Conservation (phyloP, 805 yeast species). For the Ogataea siamensis region DNA sequence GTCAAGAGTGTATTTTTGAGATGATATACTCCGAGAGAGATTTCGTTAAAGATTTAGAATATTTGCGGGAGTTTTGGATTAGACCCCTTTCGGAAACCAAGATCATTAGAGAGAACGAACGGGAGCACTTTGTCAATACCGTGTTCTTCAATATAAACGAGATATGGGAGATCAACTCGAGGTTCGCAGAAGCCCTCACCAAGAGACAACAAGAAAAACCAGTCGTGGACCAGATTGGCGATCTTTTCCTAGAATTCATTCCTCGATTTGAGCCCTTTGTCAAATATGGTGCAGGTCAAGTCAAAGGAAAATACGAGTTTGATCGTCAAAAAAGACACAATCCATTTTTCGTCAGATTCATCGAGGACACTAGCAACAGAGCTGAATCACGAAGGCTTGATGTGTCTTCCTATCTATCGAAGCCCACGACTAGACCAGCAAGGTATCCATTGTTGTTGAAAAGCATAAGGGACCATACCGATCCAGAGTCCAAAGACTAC, state of each 20-base stretch:
- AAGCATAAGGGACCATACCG: slow-evolving; percentile 80
- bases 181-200: slow-evolving; percentile 85
- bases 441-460: slow-evolving; percentile 83
- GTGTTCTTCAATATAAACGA: slow-evolving; percentile 91
- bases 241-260: slow-evolving; percentile 77
- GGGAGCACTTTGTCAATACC: slow-evolving; percentile 87
- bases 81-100: slow-evolving; percentile 84
- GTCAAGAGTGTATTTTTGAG: slow-evolving; percentile 95
- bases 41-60: slow-evolving; percentile 91
- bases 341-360: slow-evolving; percentile 87
- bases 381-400: slow-evolving; percentile 88
- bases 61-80: slow-evolving; percentile 90
- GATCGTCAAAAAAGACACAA: slow-evolving; percentile 91
- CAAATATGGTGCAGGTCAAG: slow-evolving; percentile 89
- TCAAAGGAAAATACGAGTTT: slow-evolving; percentile 91
- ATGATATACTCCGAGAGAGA: slow-evolving; percentile 91
- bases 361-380: slow-evolving; percentile 82
- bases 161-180: slow-evolving; percentile 76
- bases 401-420: slow-evolving; percentile 87
- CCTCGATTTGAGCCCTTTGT: slow-evolving; percentile 91
- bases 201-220: slow-evolving; percentile 84
- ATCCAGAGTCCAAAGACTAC: slow-evolving; percentile 70
- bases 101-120: slow-evolving; percentile 81
- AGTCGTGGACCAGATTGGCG: slow-evolving; percentile 83
- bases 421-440: slow-evolving; percentile 95